Conservation (phyloP, 768 basidiomycete genomes). For the Trametes punicea region DNA sequence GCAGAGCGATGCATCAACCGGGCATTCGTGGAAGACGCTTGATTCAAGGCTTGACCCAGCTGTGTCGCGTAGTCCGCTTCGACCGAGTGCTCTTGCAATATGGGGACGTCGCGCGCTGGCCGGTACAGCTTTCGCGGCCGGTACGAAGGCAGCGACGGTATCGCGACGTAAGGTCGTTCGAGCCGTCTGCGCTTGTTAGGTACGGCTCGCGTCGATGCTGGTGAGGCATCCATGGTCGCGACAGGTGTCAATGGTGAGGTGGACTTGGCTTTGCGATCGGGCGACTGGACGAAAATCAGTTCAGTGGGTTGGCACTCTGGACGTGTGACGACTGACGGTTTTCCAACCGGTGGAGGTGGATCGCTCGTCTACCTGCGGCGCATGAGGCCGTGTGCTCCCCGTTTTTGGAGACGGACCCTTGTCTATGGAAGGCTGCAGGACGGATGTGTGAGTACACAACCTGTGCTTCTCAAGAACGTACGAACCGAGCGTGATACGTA, state of each 20-base stretch:
- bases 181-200: constrained; percentile 2
- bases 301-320: too few relatives aligned
- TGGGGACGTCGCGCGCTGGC: not conserved
- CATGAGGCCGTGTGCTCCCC: too few relatives aligned
- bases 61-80: not conserved
- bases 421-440: not conserved
- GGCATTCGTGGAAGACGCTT: not conserved
- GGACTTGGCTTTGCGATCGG: not conserved
- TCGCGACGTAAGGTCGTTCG: not conserved
- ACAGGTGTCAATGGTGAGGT: not conserved
- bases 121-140: not conserved
- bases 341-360: too few relatives aligned
- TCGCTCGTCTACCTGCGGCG: too few relatives aligned
- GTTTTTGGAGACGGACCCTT: too few relatives aligned
- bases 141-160: not conserved
- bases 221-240: not conserved
- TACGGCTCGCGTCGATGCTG: not conserved
- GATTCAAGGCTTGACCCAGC: not conserved
- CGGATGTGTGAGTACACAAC: not conserved
- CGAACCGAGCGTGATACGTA: constrained; percentile 6
- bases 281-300: not conserved
- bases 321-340: too few relatives aligned
- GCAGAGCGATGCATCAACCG: not conserved
- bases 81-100: not conserved
- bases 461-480: not conserved